Base-by-base conservation (phyloP, 768 basidiomycete genomes). In the Albatrellus ellisii region DNA sequence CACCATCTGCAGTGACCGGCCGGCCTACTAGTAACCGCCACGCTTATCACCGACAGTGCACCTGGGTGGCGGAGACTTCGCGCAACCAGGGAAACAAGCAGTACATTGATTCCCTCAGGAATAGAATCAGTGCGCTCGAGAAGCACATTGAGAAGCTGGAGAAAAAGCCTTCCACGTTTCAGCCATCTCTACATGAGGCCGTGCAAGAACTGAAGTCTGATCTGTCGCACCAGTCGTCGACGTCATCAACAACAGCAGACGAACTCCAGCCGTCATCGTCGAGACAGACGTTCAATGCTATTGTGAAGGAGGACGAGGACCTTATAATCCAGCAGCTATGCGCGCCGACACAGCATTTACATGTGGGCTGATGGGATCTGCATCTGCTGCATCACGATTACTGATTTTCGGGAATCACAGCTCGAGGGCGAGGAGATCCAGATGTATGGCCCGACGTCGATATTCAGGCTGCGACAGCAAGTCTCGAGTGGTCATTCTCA, bases 21-120 rank as follows among this genome's bases (percentile, higher is more conserved):
- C n/a, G n/a, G n/a, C n/a, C n/a, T n/a, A 21, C 35, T 36, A 14
- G 25, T 1, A 17, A 12, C 29, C 17, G 29, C 12, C 17, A 17
- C 29, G 29, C 29, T 31, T 4, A 31, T 18, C 27, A 10, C 22
- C 24, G 4, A n/a, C 29, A 59, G 57, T 59, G 57, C 36, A 53
- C 54, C 5, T 59, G 57, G 57, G 57, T 54, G 15, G 47, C 54
- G 26, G 56, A 59, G 38, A 56, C 49, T 4, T 54, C 57, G 11
- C 54, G 56, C 43, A 54, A 54, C 26, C 54, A 54, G 8, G 45
- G 47, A 11, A 59, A 53, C 4, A 54, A 57, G 34, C 54, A 55
- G 28, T 54, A 58, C 46, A 55, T 58, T 34, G 54, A 57, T 34
- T 52, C 52, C 1, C 49, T 56, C 18, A 48, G 50, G 27, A 56